Evolutionary conservation across 202 grass and related monocot genomes (phyloP), one percentile per base, ranked within the genome.

Genomic region (Setaria viridis): DNA sequence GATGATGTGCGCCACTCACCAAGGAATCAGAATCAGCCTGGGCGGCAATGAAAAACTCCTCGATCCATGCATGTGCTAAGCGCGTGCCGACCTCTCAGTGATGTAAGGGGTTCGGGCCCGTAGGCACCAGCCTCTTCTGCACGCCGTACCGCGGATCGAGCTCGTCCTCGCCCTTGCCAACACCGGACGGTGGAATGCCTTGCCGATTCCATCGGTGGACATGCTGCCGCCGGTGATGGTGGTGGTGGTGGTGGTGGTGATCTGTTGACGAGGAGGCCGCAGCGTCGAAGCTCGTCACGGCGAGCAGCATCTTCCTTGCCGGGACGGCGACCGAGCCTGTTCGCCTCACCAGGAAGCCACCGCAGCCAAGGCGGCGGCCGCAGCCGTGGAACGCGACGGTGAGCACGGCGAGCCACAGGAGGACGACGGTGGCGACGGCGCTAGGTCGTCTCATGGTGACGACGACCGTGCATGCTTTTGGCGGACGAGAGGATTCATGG

Each of bases 21-120:
- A 78, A 57, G 69, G 39, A 71, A 30, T 30, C 2, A 3, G 29
- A 9, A 37, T 58, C 17, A 74, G 85, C 51, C 47, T 43, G 20
- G 5, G 21, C 21, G 3, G 33, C 67, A 67, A 60, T 42, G 9
- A 62, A 6, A 16, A 50, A 30, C 39, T 35, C 19, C 10, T 49
- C 29, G 32, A 62, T 14, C 32, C 57, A 25, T 30, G 11, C 59
- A 79, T 11, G 29, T 15, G 9, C 37, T 14, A 55, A 14, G 58
- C 20, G 33, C 49, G 17, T 2, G 35, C 19, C 7, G 14, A 12
- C 1, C 29, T 7, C 30, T 79, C 86, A 99, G 51, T 99, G 97
- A 56, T 99, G 97, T 81, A 99, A 80, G 1, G 97, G 97, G 51
- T 99, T 99, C 0, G 97, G 97, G 0, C 97, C 97, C 1, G 90